Base-by-base conservation (phyloP, 805 yeast species). In the Jamesozyma hellenica region DNA sequence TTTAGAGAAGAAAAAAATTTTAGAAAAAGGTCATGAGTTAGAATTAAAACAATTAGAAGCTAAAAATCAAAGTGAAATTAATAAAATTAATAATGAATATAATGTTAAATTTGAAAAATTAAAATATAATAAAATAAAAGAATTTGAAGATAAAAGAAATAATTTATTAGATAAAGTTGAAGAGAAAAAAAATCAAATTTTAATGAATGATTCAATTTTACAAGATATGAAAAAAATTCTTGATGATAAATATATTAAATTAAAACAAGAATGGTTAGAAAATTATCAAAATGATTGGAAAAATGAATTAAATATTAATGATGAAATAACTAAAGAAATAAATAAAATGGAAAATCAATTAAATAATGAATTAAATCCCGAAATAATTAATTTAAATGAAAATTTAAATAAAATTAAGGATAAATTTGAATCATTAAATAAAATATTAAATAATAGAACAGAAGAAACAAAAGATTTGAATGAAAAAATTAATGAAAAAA, bases 41-140 rank as follows among this genome's bases (percentile, higher is more conserved):
- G 58, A 61, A 39, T 32, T 58, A 29, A 52, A 60, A 34, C 57
- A 61, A 43, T 36, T 60, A 42, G 52, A 56, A 21, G 53, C 58
- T 13, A 63, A 63, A 21, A 55, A 64, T 37, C 67, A 68, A 14
- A 63, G 64, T 28, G 62, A 66, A 19, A 48, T 63, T 15, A 63
- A 60, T 28, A 55, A 60, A 15, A 36, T 64, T 21, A 60, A 58
- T 17, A 59, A 61, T 31, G 62, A 50, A 3, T 66, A 63, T 41
- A 48, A 54, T 15, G 28, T 43, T 0, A 59, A 68, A 48, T 62
- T 74, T 1, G 72, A 72, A 31, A 40, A 49, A 1, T 43, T 69
- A 5, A 60, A 70, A 27, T 49, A 59, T 6, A 51, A 52, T 13
- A 67, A 65, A 38, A 60, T 62, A 4, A 49, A 49, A 15, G 50